A percentile compares a stretch with the other conserved stretches of the same genome.
phyloP scores from a whole-genome alignment of 805 yeast genomes.

The Huiozyma sinensis region DNA sequence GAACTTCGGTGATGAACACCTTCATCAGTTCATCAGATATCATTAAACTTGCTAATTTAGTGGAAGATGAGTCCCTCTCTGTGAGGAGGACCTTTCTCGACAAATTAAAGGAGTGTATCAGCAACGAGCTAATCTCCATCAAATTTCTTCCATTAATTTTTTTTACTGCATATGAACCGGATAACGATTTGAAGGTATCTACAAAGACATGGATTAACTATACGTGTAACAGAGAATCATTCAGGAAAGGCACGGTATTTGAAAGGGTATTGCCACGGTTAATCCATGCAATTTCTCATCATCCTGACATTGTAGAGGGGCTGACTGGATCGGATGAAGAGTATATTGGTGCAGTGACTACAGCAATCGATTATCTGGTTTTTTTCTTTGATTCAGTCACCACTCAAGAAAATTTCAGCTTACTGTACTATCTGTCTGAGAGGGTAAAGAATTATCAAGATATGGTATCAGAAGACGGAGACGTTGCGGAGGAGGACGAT shows the following conservation, averaged over 20 bases:
- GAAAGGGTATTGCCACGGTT: constrained; percentile 62
- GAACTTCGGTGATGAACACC: constrained; percentile 39
- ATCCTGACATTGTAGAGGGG: constrained; percentile 45
- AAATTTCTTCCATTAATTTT: constrained; percentile 58
- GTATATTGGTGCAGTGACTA: constrained; percentile 36
- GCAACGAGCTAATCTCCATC: constrained; percentile 46
- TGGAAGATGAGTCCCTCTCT: constrained; percentile 54
- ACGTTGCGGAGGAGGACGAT: constrained; percentile 18
- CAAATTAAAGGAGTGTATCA: constrained; percentile 40
- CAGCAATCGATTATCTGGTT: constrained; percentile 48
- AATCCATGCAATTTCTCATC: constrained; percentile 64
- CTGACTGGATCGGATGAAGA: constrained; percentile 26
- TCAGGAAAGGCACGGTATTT: constrained; percentile 37
- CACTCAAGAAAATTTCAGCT: constrained; percentile 54
- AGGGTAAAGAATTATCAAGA: constrained; percentile 73
- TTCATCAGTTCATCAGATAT: constrained; percentile 44
- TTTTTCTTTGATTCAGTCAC: constrained; percentile 53
- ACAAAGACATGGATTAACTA: constrained; percentile 66
- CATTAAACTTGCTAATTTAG: constrained; percentile 41
- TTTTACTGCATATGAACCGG: constrained; percentile 71
- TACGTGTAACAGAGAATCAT: constrained; percentile 29
- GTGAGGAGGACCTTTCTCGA: constrained; percentile 46
- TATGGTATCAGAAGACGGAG: constrained; percentile 30
- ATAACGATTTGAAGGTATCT: constrained; percentile 35
- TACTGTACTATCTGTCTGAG: constrained; percentile 65